A percentile compares a stretch with the other conserved stretches of the same genome.
These are phyloP conservation scores for Amaranthus cruentus DNA, from an alignment of 148 eudicot genomes.

Conservation along the genomic window DNA sequence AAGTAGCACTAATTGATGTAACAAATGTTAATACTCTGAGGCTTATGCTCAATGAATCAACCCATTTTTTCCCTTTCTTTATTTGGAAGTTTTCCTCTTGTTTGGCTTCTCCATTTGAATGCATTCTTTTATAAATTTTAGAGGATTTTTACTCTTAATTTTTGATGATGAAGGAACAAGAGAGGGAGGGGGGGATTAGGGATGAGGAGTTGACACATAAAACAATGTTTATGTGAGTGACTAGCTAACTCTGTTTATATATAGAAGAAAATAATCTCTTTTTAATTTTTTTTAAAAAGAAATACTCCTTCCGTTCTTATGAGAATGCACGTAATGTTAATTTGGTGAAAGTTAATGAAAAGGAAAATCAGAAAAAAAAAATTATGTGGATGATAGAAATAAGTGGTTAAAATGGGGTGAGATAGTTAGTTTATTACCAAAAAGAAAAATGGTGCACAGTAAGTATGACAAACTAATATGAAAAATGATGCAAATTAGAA, in stretches of 20 bases:
- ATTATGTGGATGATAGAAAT: neutral
- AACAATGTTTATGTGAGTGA: neutral
- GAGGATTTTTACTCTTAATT: neutral
- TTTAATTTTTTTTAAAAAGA: no score
- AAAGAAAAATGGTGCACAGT: no score
- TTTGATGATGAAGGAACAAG: neutral
- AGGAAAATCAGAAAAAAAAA: neutral
- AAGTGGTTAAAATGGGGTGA: no score
- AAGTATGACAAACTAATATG: no score
- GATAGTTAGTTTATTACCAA: neutral
- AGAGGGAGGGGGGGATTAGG: neutral
- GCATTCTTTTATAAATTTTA: slow-evolving; percentile 9
- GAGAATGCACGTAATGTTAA: no score
- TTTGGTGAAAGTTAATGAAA: neutral
- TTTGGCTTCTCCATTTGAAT: slow-evolving; percentile 13
- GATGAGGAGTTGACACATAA: neutral
- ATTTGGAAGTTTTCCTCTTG: slow-evolving; percentile 4
- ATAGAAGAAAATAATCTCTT: neutral
- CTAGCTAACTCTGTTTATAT: neutral
- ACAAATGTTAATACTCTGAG: slow-evolving; percentile 39
- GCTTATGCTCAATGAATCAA: slow-evolving; percentile 14
- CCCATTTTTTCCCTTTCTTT: slow-evolving; percentile 1
- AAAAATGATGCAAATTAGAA: no score
- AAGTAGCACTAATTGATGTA: slow-evolving; percentile 44
- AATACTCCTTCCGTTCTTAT: no score